Evolutionary conservation across 2,329 filamentous ascomycete genomes (phyloP), one percentile per base, ranked within the genome.

Genomic region (Aspergillus persii): DNA sequence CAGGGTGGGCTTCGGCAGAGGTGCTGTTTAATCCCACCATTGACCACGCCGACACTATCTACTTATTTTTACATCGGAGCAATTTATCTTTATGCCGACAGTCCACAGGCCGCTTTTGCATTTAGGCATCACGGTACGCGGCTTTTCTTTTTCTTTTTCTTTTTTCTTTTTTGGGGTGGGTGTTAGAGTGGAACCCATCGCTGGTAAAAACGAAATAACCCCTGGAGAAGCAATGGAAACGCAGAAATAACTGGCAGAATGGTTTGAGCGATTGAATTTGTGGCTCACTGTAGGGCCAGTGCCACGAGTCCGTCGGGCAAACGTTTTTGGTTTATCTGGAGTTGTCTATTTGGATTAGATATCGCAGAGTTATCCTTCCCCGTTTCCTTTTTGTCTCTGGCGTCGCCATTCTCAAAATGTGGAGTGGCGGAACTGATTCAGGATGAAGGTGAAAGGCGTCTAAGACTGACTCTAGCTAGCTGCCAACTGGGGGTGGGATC

Each of bases 171-270:
- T 66, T 54, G 61, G 67, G 67, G 61, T 69, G 67, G 68, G 64
- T 62, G 59, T 63, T 71, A 70, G 67, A 73, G 65, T 59, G 61
- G 61, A 66, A 64, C 68, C 68, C 69, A 70, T 74, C 72, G 69
- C 68, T 74, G 72, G 72, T 73, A 74, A 70, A 58, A 71, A 71
- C 60, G 63, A 60, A 66, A 47, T 8, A 36, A n/a, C 44, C 44
- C 18, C 36, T 41, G 12, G 15, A n/a, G 36, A 15, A 18, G 29
- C 5, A 23, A 47, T 27, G 26, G 26, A 49, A 33, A 18, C 26
- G 44, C 51, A 36, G 18, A 26, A 7, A 47, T 47, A 11, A 47
- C 18, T 23, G 50, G 51, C 49, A 49, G 56, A 61, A 58, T 53
- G 58, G 60, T 62, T 58, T 58, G 61, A 61, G 54, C 61, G 26